phyloP scores from a whole-genome alignment of 257 asterid genomes.

The Lantana camara region DNA sequence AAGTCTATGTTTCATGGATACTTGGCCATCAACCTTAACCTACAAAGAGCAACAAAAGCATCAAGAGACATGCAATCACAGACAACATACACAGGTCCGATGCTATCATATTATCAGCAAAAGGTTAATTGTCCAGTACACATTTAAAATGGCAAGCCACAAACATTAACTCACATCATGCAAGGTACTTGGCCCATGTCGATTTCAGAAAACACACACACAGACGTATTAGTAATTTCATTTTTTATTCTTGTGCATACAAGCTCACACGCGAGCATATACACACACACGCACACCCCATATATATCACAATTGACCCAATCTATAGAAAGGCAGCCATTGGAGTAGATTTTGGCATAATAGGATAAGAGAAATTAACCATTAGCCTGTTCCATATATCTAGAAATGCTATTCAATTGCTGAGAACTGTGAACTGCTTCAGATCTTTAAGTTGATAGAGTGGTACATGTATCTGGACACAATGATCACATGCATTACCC shows the following conservation, averaged over 20 bases:
- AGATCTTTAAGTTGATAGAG: not conserved
- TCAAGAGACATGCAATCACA: not conserved
- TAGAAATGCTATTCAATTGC: not conserved
- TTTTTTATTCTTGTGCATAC: not conserved
- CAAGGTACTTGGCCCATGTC: slow-evolving; percentile 7
- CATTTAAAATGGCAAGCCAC: not conserved
- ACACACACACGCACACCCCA: no score
- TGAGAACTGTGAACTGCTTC: not conserved
- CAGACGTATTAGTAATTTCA: not conserved
- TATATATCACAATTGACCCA: not conserved
- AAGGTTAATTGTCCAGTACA: not conserved
- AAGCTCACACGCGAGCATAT: no score
- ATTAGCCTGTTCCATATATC: not conserved
- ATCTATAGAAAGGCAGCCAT: not conserved
- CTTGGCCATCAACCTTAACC: slow-evolving; percentile 57
- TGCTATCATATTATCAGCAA: slow-evolving; percentile 1
- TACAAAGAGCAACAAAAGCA: slow-evolving; percentile 30
- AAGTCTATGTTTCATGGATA: slow-evolving; percentile 55
- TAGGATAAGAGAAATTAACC: not conserved
- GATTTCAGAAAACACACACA: not conserved
- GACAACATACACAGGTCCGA: not conserved
- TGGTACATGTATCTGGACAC: no score
- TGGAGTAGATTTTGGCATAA: not conserved
- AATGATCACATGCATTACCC: no score
- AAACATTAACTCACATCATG: not conserved